Base-by-base conservation (phyloP, 331 rosid genomes). In the Stylosanthes scabra region DNA sequence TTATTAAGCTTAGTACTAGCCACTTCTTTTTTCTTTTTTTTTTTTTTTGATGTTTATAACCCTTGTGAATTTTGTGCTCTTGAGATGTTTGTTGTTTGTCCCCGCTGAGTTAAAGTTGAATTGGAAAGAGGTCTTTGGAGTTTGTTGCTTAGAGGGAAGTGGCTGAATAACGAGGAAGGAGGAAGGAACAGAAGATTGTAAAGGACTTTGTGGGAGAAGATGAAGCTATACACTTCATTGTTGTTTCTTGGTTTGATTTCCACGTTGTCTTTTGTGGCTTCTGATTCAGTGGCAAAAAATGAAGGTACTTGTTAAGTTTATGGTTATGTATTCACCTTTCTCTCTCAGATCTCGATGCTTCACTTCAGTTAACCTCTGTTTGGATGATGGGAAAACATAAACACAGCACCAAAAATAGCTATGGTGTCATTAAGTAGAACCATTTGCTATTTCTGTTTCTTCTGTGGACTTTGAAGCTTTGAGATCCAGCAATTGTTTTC, bases 321-420 rank as follows among this genome's bases (percentile, higher is more conserved):
- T 61, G 59, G 59, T 59, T 3, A 51, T 51, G 28, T 10, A 14
- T 14, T 79, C 64, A 42, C 74, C 72, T 74, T 70, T 70, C 71
- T 85, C 57, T 68, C 69, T 79, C 85, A 85, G 98, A 93, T 93
- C 96, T 86, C 58, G 64, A 74, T 52, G 76, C 13, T 65, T 64
- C 25, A 59, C 59, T 70, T 59, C 45, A 65, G 66, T 74, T 76
- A n/a, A n/a, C n/a, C n/a, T n/a, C n/a, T n/a, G n/a, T n/a, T n/a
- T n/a, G n/a, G n/a, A n/a, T n/a, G n/a, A n/a, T n/a, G n/a, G n/a
- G n/a, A n/a, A n/a, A n/a, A n/a, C n/a, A n/a, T n/a, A n/a, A n/a
- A n/a, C n/a, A n/a, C n/a, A n/a, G n/a, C n/a, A n/a, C n/a, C n/a
- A n/a, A n/a, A n/a, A n/a, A n/a, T n/a, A n/a, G n/a, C n/a, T n/a